phyloP scores from a whole-genome alignment of 2,329 filamentous ascomycete genomes.

The Boeremia lycopersici region DNA sequence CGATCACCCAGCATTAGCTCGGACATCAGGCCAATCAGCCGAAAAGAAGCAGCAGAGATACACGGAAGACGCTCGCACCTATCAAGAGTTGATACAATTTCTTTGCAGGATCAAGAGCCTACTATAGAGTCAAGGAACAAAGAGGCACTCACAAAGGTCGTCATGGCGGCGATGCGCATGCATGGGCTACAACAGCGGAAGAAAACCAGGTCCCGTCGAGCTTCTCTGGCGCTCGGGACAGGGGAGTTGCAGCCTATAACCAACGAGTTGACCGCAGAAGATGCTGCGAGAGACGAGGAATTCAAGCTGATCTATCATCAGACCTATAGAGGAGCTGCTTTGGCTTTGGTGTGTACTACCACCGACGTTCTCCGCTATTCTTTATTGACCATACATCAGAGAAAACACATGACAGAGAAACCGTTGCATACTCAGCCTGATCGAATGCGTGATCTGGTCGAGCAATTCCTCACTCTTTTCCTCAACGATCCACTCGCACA shows the following conservation, averaged over 20 bases:
- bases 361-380: background rate
- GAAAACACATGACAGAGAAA: constrained; percentile 47
- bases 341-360: constrained; percentile 50
- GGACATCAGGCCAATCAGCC: constrained; percentile 39
- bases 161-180: constrained; percentile 61
- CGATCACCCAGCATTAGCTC: constrained; percentile 43
- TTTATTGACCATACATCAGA: constrained; percentile 23
- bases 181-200: constrained; percentile 56
- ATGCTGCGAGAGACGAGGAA: constrained; percentile 53
- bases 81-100: constrained; percentile 43
- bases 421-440: constrained; percentile 50
- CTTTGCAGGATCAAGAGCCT: constrained; percentile 38
- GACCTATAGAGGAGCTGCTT: constrained; percentile 56
- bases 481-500: constrained; percentile 52
- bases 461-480: constrained; percentile 54
- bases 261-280: constrained; percentile 32
- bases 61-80: constrained; percentile 40
- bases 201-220: constrained; percentile 36
- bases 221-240: constrained; percentile 29
- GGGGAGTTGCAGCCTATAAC: constrained; percentile 20
- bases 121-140: constrained; percentile 54
- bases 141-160: constrained; percentile 55
- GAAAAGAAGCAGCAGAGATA: constrained; percentile 34
- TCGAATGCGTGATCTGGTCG: constrained; percentile 54
- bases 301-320: constrained; percentile 61